These are phyloP conservation scores for Pseudodiploospora longispora DNA, from an alignment of 2,329 filamentous ascomycete genomes.

Conservation along the genomic window DNA sequence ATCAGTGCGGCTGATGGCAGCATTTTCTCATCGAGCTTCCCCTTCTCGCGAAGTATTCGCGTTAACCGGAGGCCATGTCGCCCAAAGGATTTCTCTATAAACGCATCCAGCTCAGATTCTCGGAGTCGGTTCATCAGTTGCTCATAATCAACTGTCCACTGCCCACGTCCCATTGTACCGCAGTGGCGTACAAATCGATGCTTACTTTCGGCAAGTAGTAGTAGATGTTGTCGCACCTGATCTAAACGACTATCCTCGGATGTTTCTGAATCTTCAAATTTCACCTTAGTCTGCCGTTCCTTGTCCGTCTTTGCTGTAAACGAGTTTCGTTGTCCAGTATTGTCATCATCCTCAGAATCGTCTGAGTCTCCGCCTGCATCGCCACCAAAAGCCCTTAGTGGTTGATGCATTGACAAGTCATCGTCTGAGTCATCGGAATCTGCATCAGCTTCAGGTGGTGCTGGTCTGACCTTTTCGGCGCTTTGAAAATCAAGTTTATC, in stretches of 20 bases:
- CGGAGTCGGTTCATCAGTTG: slow-evolving; percentile 62
- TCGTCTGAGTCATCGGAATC: slow-evolving; percentile 29
- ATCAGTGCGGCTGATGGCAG: slow-evolving; percentile 74
- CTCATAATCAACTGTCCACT: slow-evolving; percentile 82
- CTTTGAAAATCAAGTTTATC: slow-evolving; percentile 38
- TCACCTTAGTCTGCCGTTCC: slow-evolving; percentile 34
- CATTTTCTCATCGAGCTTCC: slow-evolving; percentile 91
- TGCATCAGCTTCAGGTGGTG: slow-evolving; percentile 23
- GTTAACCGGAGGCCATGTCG: slow-evolving; percentile 72
- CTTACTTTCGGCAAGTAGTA: slow-evolving; percentile 61
- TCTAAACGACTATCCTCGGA: slow-evolving; percentile 40
- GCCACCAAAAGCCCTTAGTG: slow-evolving; percentile 7
- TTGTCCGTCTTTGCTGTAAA: slow-evolving; percentile 26
- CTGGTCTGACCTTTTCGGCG: slow-evolving; percentile 40
- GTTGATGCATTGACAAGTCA: too few species aligned
- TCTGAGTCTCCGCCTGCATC: slow-evolving; percentile 19
- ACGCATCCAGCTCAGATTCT: slow-evolving; percentile 71
- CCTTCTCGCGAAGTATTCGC: slow-evolving; percentile 75
- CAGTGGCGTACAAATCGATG: slow-evolving; percentile 61
- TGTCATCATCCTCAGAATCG: slow-evolving; percentile 25
- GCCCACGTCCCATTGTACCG: slow-evolving; percentile 53
- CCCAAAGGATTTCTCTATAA: slow-evolving; percentile 71
- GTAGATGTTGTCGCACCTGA: slow-evolving; percentile 64
- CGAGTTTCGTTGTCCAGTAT: slow-evolving; percentile 20
- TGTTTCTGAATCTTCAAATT: slow-evolving; percentile 40